These are phyloP conservation scores for Nephelium lappaceum DNA, from an alignment of 345 rosid species.

Conservation along the genomic window DNA sequence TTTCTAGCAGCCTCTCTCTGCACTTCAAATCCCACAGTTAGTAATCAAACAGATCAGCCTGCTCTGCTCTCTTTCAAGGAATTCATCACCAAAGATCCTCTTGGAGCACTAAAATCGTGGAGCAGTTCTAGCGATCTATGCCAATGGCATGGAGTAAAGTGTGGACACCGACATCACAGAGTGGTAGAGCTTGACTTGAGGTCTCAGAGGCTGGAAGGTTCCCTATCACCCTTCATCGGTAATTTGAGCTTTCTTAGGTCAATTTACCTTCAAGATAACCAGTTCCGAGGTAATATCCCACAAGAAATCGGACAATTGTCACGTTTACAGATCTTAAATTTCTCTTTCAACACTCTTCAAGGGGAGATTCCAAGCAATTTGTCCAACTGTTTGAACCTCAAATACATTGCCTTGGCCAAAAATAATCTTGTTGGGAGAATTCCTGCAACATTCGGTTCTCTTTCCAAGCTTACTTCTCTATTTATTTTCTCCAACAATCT, in stretches of 20 bases:
- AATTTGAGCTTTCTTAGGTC: slow-evolving; percentile 6
- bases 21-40: too few relatives aligned
- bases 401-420: background rate
- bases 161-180: too few relatives aligned
- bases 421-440: slow-evolving; percentile 14
- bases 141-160: too few relatives aligned
- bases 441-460: slow-evolving; percentile 13
- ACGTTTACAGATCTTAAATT: background rate
- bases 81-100: too few relatives aligned
- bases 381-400: background rate
- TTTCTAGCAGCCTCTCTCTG: too few relatives aligned
- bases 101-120: too few relatives aligned
- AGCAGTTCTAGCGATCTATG: too few relatives aligned
- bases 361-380: slow-evolving; percentile 8
- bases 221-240: slow-evolving; percentile 12
- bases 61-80: too few relatives aligned
- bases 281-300: slow-evolving; percentile 13
- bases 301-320: background rate
- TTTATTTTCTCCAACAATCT: background rate
- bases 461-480: slow-evolving; percentile 10
- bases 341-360: background rate
- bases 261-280: slow-evolving; percentile 7
- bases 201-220: slow-evolving; percentile 1
- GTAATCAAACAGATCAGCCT: too few relatives aligned
- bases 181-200: background rate